Evolutionary conservation across 2,329 filamentous ascomycete species (phyloP), one percentile per base, ranked within the genome.

Genomic region (Fusarium tupiense): DNA sequence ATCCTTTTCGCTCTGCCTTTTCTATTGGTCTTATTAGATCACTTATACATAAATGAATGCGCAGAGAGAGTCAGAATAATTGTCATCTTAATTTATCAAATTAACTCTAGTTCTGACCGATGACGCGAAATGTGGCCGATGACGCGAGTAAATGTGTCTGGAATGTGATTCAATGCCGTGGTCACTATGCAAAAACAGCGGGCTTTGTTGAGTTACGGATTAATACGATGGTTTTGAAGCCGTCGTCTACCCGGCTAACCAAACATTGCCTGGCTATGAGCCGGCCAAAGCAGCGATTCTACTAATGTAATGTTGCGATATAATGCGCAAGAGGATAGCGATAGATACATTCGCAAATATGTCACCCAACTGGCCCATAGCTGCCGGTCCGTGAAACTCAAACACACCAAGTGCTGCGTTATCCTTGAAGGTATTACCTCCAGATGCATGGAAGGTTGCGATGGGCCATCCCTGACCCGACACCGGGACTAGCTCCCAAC

Each of bases 281-380:
- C 46, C 43, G 10, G 37, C 54, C 1, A 26, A 20, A 1, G 49
- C 22, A 0, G 64, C 64, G 5, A 66, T 66, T 8, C n/a, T 20
- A 6, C 61, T 64, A 9, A 66, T 57, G 13, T 66, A 66, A 37
- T 66, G 60, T 19, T 66, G 64, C 0, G 64, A 66, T 16, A 66
- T 57, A 8, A 66, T 64, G 2, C 64, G 64, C 1, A 66, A 9
- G 22, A 66, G 11, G 3, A 64, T 26, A 2, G 64, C 64, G 13
- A 66, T 64, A 6, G 41, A 49, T 5, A 66, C 20, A 16, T 64
- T 66, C 0, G 14, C 2, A 38, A 64, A 64, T 1, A 49, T 26
- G 1, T 66, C 60, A 3, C 60, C 64, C 19, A 66, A 20, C 4
- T 66, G 37, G 0, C 60, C 60, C 2, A 56, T 24, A n/a, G 64